Percentiles rank a stretch among this genome's conserved stretches.
Conservation (phyloP, 164 flowering plant genomes). For the Paratinospora sagittata region DNA sequence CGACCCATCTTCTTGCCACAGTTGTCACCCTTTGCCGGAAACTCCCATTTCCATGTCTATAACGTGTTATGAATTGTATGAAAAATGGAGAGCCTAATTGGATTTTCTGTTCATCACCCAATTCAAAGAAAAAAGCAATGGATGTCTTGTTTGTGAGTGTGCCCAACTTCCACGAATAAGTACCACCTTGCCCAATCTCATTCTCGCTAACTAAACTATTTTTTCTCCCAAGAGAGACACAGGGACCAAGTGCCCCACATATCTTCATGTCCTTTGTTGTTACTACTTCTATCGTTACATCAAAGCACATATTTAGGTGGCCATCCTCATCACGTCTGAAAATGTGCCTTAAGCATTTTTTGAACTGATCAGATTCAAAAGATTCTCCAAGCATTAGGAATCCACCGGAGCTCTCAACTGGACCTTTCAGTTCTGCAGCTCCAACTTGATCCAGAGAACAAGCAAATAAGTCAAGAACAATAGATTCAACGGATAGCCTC, state of each 20-base stretch:
- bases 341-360: slow-evolving; percentile 58
- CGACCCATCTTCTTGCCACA: slow-evolving; percentile 93
- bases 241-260: slow-evolving; percentile 89
- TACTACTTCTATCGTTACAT: slow-evolving; percentile 74
- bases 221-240: slow-evolving; percentile 56
- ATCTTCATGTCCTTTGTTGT: slow-evolving; percentile 67
- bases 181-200: slow-evolving; percentile 72
- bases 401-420: slow-evolving; percentile 86
- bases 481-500: slow-evolving; percentile 58
- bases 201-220: slow-evolving; percentile 57
- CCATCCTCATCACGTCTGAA: slow-evolving; percentile 60
- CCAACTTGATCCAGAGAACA: slow-evolving; percentile 96
- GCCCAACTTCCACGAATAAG: slow-evolving; percentile 67
- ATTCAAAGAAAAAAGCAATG: slow-evolving; percentile 81
- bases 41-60: slow-evolving; percentile 51
- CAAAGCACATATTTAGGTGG: slow-evolving; percentile 60
- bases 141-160: slow-evolving; percentile 66
- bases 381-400: slow-evolving; percentile 73
- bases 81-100: slow-evolving; percentile 71
- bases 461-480: slow-evolving; percentile 83
- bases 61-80: slow-evolving; percentile 72
- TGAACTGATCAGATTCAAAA: slow-evolving; percentile 71
- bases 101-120: slow-evolving; percentile 44
- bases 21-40: slow-evolving; percentile 78
- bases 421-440: slow-evolving; percentile 57